A percentile compares a stretch with the other conserved stretches of the same genome.
phyloP scores from a whole-genome alignment of 345 rosid genomes.

The Salix suchowensis region DNA sequence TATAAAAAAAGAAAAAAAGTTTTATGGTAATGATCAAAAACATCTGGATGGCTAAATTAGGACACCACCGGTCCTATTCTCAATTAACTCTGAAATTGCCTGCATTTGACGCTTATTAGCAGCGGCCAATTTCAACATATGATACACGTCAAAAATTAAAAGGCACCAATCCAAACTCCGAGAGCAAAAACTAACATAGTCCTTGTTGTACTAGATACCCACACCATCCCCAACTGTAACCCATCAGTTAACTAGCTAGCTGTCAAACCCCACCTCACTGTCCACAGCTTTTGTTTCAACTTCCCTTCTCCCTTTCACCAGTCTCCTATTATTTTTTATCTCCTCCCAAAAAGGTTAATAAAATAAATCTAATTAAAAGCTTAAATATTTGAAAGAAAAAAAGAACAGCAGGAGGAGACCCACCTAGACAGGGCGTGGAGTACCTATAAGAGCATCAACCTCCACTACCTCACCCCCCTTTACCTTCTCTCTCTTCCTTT shows the following conservation, averaged over 20 bases:
- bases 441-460: constrained; percentile 23
- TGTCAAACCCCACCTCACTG: no score
- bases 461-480: not conserved
- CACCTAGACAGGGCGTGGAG: constrained; percentile 5
- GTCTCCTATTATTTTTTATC: not conserved
- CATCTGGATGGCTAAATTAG: no score
- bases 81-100: no score
- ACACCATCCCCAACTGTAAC: not conserved
- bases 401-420: constrained; percentile 4
- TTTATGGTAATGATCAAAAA: no score
- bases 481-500: not conserved
- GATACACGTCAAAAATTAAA: not conserved
- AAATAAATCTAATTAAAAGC: not conserved
- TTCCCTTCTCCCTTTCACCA: not conserved
- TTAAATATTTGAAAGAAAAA: not conserved
- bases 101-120: no score
- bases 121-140: no score
- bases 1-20: no score
- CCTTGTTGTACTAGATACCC: not conserved
- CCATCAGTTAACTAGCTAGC: not conserved
- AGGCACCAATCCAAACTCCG: not conserved
- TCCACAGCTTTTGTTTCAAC: not conserved
- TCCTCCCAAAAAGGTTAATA: not conserved
- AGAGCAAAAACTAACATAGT: not conserved
- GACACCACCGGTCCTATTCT: no score